Base-by-base conservation (phyloP, 371 early-diverging fungal genomes). In the Mortierella sp. region DNA sequence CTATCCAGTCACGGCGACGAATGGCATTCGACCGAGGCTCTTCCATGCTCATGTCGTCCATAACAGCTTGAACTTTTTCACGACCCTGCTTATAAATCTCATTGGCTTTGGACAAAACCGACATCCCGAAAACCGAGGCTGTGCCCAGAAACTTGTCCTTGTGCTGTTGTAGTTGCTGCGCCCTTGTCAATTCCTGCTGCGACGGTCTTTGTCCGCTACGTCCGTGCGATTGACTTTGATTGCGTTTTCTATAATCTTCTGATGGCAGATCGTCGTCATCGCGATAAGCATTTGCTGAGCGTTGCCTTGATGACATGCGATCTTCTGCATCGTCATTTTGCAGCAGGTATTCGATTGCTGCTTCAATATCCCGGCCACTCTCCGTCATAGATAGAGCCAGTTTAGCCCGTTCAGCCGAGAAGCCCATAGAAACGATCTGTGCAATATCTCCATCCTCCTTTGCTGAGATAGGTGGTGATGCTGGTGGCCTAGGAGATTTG, bases 381-480 rank as follows among this genome's bases (percentile, higher is more conserved):
- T 80, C 82, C 3, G 90, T 83, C 30, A 88, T 87, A 30, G 83
- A 85, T 27, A 95, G 78, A 8, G 95, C 94, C 9, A 83, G 66
- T 27, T 64, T 80, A 0, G 93, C 89, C 53, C 82, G 82, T 19
- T 89, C 86, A 2, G 80, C 72, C 19, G 84, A 80, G 71, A 94
- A 96, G 0, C 95, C 95, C 90, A 92, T 91, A 30, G 88, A 88
- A 16, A 89, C 83, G 51, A 94, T 82, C 71, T 90, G 88, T 1
- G 91, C 90, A 41, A 81, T 65, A 27, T 65, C 60, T 23, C 61
- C 56, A 56, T 72, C 73, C 39, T 64, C 54, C 26, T 45, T 41
- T 21, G 58, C 47, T 34, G 61, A 42, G 49, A 48, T 51, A 16
- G 43, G 49, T 43, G 30, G 42, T 1, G 56, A 18, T 50, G 58